phyloP scores from a whole-genome alignment of 1,284 basidiomycete genomes.

The Exsudoporus floridanus region DNA sequence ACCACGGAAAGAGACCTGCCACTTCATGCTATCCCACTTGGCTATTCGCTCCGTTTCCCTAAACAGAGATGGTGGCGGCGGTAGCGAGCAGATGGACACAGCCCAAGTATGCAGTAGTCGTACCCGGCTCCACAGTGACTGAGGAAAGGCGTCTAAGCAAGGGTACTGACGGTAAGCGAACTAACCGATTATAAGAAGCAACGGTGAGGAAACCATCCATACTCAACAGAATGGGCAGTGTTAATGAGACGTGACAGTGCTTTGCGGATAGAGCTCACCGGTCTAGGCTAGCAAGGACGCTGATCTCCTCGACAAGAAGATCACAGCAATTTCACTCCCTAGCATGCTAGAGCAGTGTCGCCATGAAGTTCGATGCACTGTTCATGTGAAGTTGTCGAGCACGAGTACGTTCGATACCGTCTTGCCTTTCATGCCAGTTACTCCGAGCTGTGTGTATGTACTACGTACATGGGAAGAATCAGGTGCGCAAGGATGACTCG shows the following conservation, averaged over 20 bases:
- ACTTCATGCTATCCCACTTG: conserved; percentile 88
- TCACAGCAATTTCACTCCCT: conserved; percentile 58
- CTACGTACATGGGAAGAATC: conserved; percentile 83
- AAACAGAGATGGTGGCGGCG: conserved; percentile 45
- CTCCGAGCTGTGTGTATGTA: conserved; percentile 85
- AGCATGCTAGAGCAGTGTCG: conserved; percentile 53
- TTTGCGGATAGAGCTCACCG: conserved; percentile 52
- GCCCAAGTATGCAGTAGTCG: conserved; percentile 41
- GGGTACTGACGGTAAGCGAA: conserved; percentile 63
- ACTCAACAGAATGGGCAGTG: conserved; percentile 16
- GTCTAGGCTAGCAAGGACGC: conserved; percentile 72
- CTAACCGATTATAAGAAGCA: conserved; percentile 75
- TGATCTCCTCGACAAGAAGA: conserved; percentile 61
- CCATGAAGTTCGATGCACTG: conserved; percentile 58
- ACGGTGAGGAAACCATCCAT: conserved; percentile 85
- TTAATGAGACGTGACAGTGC: no score
- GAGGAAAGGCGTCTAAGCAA: conserved; percentile 60
- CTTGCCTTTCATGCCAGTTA: conserved; percentile 83
- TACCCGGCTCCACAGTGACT: conserved; percentile 44
- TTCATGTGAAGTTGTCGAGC: conserved; percentile 71
- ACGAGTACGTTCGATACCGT: conserved; percentile 87
- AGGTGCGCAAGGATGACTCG: not conserved
- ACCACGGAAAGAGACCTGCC: conserved; percentile 67
- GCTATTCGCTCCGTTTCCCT: conserved; percentile 74
- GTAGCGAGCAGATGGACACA: conserved; percentile 45